Conservation (phyloP, 1,284 basidiomycete genomes). For the Ganoderma lingzhi region DNA sequence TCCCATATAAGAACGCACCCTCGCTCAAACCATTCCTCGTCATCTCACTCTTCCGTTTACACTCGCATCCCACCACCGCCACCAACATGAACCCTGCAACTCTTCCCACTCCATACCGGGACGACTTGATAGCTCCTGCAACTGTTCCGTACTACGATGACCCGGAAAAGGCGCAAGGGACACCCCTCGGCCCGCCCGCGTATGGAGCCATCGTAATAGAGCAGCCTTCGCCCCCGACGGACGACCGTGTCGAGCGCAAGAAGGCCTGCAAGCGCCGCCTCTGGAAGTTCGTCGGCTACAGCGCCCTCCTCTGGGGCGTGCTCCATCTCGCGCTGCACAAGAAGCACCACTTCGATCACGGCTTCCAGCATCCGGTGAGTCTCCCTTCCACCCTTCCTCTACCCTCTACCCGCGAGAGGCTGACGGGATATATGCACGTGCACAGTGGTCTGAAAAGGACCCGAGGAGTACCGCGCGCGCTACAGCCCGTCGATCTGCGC, state of each 20-base stretch:
- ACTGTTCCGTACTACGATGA: not conserved
- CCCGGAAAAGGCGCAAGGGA: constrained; percentile 8
- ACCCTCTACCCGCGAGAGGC: not conserved
- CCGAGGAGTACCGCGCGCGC: not conserved
- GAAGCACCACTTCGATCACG: not conserved
- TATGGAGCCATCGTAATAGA: not conserved
- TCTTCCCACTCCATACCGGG: not conserved
- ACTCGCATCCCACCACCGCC: not conserved
- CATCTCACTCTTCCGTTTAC: not conserved
- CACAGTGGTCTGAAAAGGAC: not conserved
- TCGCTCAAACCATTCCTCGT: not conserved
- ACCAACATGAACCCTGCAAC: not conserved
- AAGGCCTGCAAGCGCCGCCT: constrained; percentile 26
- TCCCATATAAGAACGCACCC: not conserved
- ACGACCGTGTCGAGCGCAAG: constrained; percentile 19
- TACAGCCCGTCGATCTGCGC: constrained; percentile 8
- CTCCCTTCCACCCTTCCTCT: not conserved
- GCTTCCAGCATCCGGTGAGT: constrained; percentile 9
- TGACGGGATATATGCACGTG: not conserved
- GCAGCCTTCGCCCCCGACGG: not conserved
- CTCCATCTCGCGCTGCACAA: constrained; percentile 17
- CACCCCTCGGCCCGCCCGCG: not conserved
- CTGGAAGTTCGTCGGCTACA: constrained; percentile 26
- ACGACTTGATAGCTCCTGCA: not conserved
- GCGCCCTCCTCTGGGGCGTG: constrained; percentile 16